phyloP scores from a whole-genome alignment of 2,329 filamentous ascomycete species.

The Balansia obtecta region DNA sequence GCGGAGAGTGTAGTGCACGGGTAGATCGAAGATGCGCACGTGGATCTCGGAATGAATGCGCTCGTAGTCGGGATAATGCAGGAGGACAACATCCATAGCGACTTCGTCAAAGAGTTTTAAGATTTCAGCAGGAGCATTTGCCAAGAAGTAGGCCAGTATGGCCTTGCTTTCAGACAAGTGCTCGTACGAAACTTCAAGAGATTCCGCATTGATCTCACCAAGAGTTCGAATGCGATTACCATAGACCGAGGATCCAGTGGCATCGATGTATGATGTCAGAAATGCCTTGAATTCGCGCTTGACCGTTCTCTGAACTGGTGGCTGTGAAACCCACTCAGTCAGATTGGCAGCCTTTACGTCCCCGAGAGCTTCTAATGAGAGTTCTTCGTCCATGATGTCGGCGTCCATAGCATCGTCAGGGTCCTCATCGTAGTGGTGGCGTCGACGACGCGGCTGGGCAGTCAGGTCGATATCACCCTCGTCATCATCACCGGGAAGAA shows the following conservation, averaged over 20 bases:
- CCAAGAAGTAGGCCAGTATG: slow-evolving; percentile 87
- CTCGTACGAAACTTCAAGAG: slow-evolving; percentile 90
- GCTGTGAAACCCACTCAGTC: slow-evolving; percentile 89
- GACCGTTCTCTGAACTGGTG: slow-evolving; percentile 82
- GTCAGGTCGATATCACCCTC: slow-evolving; percentile 77
- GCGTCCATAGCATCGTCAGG: slow-evolving; percentile 83
- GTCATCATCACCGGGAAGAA: slow-evolving; percentile 70
- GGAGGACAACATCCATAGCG: slow-evolving; percentile 87
- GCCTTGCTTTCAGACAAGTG: slow-evolving; percentile 86
- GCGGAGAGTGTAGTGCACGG: slow-evolving; percentile 87
- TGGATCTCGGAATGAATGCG: slow-evolving; percentile 97
- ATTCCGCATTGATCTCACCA: slow-evolving; percentile 95
- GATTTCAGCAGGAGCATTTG: slow-evolving; percentile 90
- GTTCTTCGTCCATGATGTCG: slow-evolving; percentile 90
- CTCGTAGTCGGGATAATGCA: slow-evolving; percentile 96
- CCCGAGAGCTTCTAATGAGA: slow-evolving; percentile 79
- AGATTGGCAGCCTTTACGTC: slow-evolving; percentile 90
- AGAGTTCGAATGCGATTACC: slow-evolving; percentile 86
- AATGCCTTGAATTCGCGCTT: slow-evolving; percentile 96
- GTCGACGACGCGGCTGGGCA: slow-evolving; percentile 69
- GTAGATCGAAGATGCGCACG: slow-evolving; percentile 89
- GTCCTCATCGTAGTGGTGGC: slow-evolving; percentile 90
- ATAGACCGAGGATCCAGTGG: slow-evolving; percentile 82
- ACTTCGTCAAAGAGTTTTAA: slow-evolving; percentile 94
- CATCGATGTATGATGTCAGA: slow-evolving; percentile 88